These are phyloP conservation scores for Thalassiosira hispida DNA, from an alignment of 352 stramenopile genomes.

Conservation along the genomic window DNA sequence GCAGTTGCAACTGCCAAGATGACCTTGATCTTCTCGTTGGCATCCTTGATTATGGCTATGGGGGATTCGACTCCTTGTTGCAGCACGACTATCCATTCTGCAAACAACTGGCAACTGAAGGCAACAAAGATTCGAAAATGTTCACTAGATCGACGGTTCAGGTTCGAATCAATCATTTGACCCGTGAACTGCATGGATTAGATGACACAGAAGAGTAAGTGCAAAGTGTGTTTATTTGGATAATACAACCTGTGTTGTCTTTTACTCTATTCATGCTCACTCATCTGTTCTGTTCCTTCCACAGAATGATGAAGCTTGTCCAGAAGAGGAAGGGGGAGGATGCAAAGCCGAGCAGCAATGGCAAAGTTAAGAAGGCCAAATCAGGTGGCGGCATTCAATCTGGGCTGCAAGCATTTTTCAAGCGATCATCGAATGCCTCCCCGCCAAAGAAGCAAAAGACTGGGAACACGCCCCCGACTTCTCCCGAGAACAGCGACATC, in stretches of 20 bases:
- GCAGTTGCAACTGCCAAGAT: constrained; percentile 48
- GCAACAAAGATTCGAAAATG: constrained; percentile 22
- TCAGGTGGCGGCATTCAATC: constrained; percentile 47
- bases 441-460: constrained; percentile 18
- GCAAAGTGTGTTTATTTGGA: constrained; percentile 13
- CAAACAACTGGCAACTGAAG: constrained; percentile 28
- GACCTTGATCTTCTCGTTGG: constrained; percentile 64
- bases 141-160: constrained; percentile 66
- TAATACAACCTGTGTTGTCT: background rate
- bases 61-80: constrained; percentile 66
- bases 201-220: constrained; percentile 68
- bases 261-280: background rate
- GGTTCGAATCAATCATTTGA: constrained; percentile 71
- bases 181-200: constrained; percentile 70
- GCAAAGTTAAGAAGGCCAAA: constrained; percentile 56
- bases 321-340: constrained; percentile 30
- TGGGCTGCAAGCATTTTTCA: constrained; percentile 61
- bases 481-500: constrained; percentile 47
- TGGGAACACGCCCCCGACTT: constrained; percentile 57
- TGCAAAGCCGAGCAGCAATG: constrained; percentile 21
- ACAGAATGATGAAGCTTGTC: constrained; percentile 59
- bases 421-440: constrained; percentile 18
- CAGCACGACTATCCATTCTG: constrained; percentile 52
- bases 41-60: constrained; percentile 76
- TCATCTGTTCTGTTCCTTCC: background rate